Evolutionary conservation across 495 filamentous ascomycete species (phyloP), one percentile per base, ranked within the genome.

Genomic region (Pyronema domesticum): DNA sequence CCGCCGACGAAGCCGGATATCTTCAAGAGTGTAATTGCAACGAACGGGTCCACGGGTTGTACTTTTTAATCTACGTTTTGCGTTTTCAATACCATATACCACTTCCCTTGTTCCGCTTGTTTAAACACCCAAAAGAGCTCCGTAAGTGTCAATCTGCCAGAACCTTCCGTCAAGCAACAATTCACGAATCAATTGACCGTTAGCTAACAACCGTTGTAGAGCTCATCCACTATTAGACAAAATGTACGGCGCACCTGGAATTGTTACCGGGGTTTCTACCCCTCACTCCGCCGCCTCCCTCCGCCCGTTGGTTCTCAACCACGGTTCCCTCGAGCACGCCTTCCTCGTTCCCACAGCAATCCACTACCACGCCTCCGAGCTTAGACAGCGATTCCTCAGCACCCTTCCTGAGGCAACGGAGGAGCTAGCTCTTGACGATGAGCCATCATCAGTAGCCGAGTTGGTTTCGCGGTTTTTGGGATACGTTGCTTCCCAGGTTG

Each of bases 371-470:
- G 91, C 91, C 56, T 85, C 86, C 30, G 83, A 91, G 70, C 75
- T 95, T 59, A 88, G 88, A 71, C 86, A 94, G 58, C 74, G 76
- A 47, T 96, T 98, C 69, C 78, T 76, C 40, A 74, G 82, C 10
- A 85, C 85, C 44, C 76, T 98, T 60, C 91, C 91, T 15, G 72
- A 80, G 47, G 83, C 91, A 33, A 98, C 91, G 61, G 91, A 98
- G 68, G 91, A 98, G 71, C 78, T 96, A 59, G 91, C 93, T 40
- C 84, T 89, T 65, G 91, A 98, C 69, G 91, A 98, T 60, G 91
- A 98, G 73, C 91, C 91, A 5, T 96, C 91, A 0, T 98, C 91
- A 7, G 77, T 85, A 11, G 68, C 83, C 13, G 91, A 98, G 70
- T 77, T 98, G 33, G 86, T 96, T 6, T 86, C 86, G 42, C 78